Percentiles rank a stretch among this genome's conserved stretches.
These are phyloP conservation scores for Aspergillus brasiliensis DNA, from an alignment of 2,329 filamentous ascomycete species.

Conservation along the genomic window DNA sequence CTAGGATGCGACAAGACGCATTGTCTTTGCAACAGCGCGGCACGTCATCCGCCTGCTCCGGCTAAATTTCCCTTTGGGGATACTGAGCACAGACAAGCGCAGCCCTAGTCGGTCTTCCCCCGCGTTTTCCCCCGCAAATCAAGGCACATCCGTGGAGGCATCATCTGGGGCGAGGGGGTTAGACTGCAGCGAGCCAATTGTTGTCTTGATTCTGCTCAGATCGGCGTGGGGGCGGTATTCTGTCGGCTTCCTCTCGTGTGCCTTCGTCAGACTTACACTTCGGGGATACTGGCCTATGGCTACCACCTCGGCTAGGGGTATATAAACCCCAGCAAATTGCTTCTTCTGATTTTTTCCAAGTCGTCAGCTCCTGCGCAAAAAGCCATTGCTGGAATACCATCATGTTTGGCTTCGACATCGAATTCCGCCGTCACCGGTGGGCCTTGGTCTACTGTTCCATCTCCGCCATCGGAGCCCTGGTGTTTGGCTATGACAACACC, in stretches of 20 bases:
- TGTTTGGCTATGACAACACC: constrained; percentile 33
- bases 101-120: not conserved
- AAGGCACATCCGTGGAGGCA: not conserved
- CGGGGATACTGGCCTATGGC: not conserved
- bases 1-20: not conserved
- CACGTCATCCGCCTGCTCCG: not conserved
- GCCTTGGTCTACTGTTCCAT: constrained; percentile 30
- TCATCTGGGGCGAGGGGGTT: not conserved
- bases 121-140: not conserved
- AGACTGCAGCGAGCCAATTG: not conserved
- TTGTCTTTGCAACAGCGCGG: not conserved
- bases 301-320: not conserved
- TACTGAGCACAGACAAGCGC: not conserved
- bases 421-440: constrained; percentile 23
- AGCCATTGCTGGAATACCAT: constrained; percentile 9
- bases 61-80: not conserved
- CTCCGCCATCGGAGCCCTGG: constrained; percentile 30
- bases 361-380: not conserved
- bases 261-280: not conserved
- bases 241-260: not conserved
- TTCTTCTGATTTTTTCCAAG: not conserved
- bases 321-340: not conserved
- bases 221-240: not conserved
- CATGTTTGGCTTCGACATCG: constrained; percentile 20
- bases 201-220: not conserved